Evolutionary conservation across 495 filamentous ascomycete species (phyloP).

Genomic region (Talaromyces ruber): DNA sequence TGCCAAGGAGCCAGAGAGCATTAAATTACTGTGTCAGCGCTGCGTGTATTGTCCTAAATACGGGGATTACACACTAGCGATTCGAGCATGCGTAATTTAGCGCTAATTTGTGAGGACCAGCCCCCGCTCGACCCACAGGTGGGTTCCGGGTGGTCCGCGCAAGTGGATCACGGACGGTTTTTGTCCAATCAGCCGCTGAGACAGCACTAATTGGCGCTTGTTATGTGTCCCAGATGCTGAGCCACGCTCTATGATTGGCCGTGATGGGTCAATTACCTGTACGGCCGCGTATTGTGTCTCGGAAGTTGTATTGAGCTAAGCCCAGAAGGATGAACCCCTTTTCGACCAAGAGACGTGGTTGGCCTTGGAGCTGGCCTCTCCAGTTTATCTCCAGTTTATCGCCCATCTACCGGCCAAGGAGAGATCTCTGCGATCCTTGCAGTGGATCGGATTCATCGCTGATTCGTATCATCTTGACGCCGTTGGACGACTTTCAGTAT

Average conservation of each 20-base stretch:
- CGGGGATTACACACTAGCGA: background rate
- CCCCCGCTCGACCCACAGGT: background rate
- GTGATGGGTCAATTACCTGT: background rate
- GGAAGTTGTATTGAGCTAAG: background rate
- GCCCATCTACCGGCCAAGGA: background rate
- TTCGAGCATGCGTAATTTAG: background rate
- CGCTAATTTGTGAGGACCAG: background rate
- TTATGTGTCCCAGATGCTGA: background rate
- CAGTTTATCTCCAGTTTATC: background rate
- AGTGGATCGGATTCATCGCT: background rate
- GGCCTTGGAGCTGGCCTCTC: background rate
- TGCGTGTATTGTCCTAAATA: background rate
- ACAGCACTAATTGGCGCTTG: background rate
- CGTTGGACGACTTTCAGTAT: background rate
- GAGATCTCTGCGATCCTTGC: background rate
- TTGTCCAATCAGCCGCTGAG: background rate
- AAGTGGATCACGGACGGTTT: background rate
- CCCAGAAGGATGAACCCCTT: background rate
- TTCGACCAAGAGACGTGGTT: background rate
- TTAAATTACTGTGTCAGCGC: background rate
- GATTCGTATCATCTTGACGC: background rate
- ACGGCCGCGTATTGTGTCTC: background rate
- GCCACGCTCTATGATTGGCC: background rate
- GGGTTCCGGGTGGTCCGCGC: background rate
- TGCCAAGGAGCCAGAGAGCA: background rate